Base-by-base conservation (phyloP, 495 filamentous ascomycete species). In the Penicillium lividum region DNA sequence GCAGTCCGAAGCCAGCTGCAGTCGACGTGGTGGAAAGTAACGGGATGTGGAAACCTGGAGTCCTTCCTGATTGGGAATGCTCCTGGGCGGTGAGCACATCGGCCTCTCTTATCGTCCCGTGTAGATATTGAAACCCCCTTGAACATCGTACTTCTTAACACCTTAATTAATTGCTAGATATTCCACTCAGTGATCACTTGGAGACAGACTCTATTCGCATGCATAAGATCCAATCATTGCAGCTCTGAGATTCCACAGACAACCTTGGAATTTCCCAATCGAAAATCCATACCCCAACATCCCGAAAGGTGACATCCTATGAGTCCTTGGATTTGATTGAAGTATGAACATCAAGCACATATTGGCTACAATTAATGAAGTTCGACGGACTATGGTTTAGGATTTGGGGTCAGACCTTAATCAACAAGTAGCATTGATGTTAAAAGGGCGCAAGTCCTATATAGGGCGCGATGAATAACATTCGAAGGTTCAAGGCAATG, bases 1-100 rank as follows among this genome's bases (percentile, higher is more conserved):
- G 68, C 66, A 51, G 49, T 34, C 25, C 30, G 38, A 4, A 56
- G 33, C 54, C 50, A 44, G 51, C 36, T 16, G 15, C 18, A 18
- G 22, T 30, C 7, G 25, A 52, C 18, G 36, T n/a, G n/a, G 18
- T 16, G 10, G 33, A 22, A 28, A 44, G 16, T 36, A 29, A 7
- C 10, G 8, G 2, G 36, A 30, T 16, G 6, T 53, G 22, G 25
- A 27, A 8, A 49, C 28, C 46, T 49, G 22, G 22, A 28, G 44
- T 28, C 27, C 46, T 49, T 49, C 46, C 46, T 49, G 28, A 49
- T 49, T 49, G 46, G 46, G 28, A 31, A 31, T 49, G 43, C 46
- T 31, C 3, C 4, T 30, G 27, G 46, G 46, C 46, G 46, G 46
- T 49, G 46, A 49, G 28, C 3, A 49, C 31, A 16, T 28, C 46